Conservation (phyloP, 352 stramenopile species). For the Phytopythium litorale region DNA sequence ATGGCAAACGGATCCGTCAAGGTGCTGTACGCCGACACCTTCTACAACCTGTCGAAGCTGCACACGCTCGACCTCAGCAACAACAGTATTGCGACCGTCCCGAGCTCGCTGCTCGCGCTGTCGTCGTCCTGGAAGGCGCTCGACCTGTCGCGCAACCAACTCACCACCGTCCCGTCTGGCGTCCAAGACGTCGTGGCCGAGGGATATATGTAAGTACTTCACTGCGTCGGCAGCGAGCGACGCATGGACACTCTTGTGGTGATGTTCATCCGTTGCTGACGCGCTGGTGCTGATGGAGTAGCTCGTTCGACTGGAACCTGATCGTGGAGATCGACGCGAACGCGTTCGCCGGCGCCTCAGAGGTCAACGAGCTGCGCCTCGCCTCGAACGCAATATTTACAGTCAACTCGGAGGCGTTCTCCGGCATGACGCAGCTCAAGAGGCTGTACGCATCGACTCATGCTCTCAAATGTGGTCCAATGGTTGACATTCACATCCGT, state of each 20-base stretch:
- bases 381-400: constrained; percentile 62
- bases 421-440: constrained; percentile 43
- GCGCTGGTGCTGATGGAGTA: constrained; percentile 10
- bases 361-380: constrained; percentile 47
- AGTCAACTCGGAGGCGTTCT: constrained; percentile 44
- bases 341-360: constrained; percentile 36
- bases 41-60: constrained; percentile 40
- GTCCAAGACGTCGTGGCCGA: constrained; percentile 32
- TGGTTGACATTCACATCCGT: not conserved
- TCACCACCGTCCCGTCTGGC: constrained; percentile 31
- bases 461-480: not conserved
- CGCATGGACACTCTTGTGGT: not conserved
- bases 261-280: not conserved
- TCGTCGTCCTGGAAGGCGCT: constrained; percentile 51
- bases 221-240: no score
- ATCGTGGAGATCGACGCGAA: constrained; percentile 49
- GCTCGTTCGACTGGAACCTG: constrained; percentile 59
- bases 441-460: constrained; percentile 32
- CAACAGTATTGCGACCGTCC: constrained; percentile 44
- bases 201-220: constrained; percentile 49
- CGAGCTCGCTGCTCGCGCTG: constrained; percentile 31
- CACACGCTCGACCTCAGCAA: constrained; percentile 54
- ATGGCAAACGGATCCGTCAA: constrained; percentile 44
- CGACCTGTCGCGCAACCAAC: constrained; percentile 48
- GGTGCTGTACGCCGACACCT: constrained; percentile 29